A percentile compares a stretch with the other conserved stretches of the same genome.
These are phyloP conservation scores for Parathielavia hyrcaniae DNA, from an alignment of 495 filamentous ascomycete species.

Conservation along the genomic window DNA sequence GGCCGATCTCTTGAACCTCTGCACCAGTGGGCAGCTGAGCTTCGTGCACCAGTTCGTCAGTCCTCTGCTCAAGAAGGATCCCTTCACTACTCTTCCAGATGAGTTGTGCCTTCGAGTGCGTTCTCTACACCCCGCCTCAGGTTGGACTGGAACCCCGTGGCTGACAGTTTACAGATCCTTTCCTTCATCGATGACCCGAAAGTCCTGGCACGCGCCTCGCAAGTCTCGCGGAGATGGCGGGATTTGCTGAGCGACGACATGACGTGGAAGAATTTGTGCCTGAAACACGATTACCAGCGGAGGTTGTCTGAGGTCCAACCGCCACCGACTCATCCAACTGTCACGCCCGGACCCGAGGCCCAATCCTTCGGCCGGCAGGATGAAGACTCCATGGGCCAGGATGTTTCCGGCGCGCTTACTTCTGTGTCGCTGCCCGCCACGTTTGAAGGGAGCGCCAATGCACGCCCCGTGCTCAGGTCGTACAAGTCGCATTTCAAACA, in stretches of 20 bases:
- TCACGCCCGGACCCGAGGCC: constrained; percentile 24
- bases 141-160: neutral
- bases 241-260: constrained; percentile 91
- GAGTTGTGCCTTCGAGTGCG: constrained; percentile 79
- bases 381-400: constrained; percentile 29
- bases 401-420: constrained; percentile 36
- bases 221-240: constrained; percentile 89
- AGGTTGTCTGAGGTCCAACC: constrained; percentile 43
- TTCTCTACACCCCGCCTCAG: neutral
- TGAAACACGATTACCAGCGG: constrained; percentile 81
- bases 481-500: constrained; percentile 98
- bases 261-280: constrained; percentile 94
- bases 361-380: constrained; percentile 26
- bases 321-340: constrained; percentile 24
- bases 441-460: constrained; percentile 34
- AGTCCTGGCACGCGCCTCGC: constrained; percentile 83
- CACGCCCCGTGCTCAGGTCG: constrained; percentile 49
- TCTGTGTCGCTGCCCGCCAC: constrained; percentile 26
- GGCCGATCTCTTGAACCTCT: constrained; percentile 79
- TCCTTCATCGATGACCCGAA: constrained; percentile 93
- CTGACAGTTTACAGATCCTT: constrained; percentile 54
- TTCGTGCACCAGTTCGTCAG: constrained; percentile 92
- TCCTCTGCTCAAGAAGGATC: constrained; percentile 90
- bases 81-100: constrained; percentile 80
- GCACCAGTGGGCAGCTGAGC: constrained; percentile 87